Evolutionary conservation across 768 basidiomycete genomes (phyloP), one percentile per base, ranked within the genome.

Genomic region (Leccinum subgranulosum): DNA sequence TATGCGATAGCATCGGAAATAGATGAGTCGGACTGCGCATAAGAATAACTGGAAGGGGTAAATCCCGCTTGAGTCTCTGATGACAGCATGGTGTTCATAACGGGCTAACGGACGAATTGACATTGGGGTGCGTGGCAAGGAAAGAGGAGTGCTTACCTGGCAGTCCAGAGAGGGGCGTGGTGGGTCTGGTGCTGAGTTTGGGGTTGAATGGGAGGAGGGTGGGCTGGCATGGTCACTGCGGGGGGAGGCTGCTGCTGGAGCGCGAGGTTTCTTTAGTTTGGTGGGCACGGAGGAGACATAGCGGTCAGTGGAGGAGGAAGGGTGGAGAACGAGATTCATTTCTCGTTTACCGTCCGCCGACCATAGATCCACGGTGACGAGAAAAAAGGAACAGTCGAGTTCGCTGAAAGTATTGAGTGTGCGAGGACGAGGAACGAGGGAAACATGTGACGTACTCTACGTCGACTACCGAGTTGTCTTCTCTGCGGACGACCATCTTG

Each of bases 341-440:
- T 96, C 92, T 29, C 86, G 81, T 61, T 80, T 84, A 14, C 85
- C 88, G 64, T 94, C 92, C 46, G 79, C 80, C 0, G 91, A 92
- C 90, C 93, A 96, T 3, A 98, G 76, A 74, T 97, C 94, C n/a
- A 92, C 92, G 17, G 91, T 90, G 27, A 93, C 88, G 45, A 97
- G 73, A 70, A 98, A 92, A 74, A 94, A 95, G 1, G 90, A 89
- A 60, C 81, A 85, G 71, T 95, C 90, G 51, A 96, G 79, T 49
- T 92, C 87, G 61, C 94, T 96, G 67, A 12, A 5, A 28, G 17
- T 7, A 15, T 2, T 57, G 28, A 60, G 60, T 31, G 61, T 17
- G 60, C 14, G 43, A 15, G 50, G 47, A 48, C 48, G 49, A 39
- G 34, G 41, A 34, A 21, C 7, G 12, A 29, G 14, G n/a, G 7